phyloP scores from a whole-genome alignment of 2,329 filamentous ascomycete species.

The Hypoxylon sp. region DNA sequence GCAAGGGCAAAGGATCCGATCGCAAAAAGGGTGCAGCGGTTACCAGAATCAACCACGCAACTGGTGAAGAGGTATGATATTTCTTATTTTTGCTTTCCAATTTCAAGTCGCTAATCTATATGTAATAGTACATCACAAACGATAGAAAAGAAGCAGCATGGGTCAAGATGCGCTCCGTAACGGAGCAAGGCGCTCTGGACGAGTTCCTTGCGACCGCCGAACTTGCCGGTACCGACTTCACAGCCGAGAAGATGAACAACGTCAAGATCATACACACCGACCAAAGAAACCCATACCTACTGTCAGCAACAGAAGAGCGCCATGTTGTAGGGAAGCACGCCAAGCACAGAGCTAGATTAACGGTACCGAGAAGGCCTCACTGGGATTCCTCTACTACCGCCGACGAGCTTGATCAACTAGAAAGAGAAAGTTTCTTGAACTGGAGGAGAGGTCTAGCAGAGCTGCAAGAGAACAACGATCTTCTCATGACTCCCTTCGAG shows the following conservation, averaged over 20 bases:
- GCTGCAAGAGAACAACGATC: slow-evolving; percentile 91
- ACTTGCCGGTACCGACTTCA: slow-evolving; percentile 98
- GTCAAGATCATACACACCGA: slow-evolving; percentile 98
- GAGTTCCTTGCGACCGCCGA: slow-evolving; percentile 97
- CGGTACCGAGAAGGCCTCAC: slow-evolving; percentile 88
- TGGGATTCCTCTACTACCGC: slow-evolving; percentile 92
- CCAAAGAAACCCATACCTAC: slow-evolving; percentile 93
- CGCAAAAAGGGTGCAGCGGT: slow-evolving; percentile 77
- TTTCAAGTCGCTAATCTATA: slow-evolving; percentile 14
- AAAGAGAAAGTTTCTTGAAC: slow-evolving; percentile 84
- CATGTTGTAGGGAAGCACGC: slow-evolving; percentile 84
- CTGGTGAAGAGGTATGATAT: slow-evolving; percentile 77
- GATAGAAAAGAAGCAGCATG: slow-evolving; percentile 91
- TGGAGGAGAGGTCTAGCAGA: slow-evolving; percentile 95
- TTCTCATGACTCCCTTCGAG: slow-evolving; percentile 98
- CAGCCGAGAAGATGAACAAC: slow-evolving; percentile 98
- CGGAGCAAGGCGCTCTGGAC: slow-evolving; percentile 95
- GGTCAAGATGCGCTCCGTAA: slow-evolving; percentile 99
- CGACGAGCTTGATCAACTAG: slow-evolving; percentile 81
- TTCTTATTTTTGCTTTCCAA: not conserved
- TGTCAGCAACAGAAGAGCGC: slow-evolving; percentile 88
- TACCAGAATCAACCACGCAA: slow-evolving; percentile 80
- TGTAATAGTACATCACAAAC: slow-evolving; percentile 84
- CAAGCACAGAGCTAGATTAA: slow-evolving; percentile 82
- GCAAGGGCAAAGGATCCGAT: slow-evolving; percentile 88